phyloP scores from a whole-genome alignment of 2,329 filamentous ascomycete species.

The Incumbomyces lentus region DNA sequence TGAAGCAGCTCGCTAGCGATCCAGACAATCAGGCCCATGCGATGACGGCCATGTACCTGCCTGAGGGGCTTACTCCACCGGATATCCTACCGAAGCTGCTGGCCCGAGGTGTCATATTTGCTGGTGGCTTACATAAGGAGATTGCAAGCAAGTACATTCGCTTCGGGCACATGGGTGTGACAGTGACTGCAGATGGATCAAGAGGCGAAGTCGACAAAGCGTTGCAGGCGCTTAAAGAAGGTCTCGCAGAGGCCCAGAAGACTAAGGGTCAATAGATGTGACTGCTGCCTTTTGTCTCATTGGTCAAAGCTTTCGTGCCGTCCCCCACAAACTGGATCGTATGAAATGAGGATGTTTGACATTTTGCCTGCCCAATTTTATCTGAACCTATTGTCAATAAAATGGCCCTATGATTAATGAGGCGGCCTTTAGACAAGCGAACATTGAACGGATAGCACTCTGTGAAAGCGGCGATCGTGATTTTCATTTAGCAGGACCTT shows the following conservation, averaged over 20 bases:
- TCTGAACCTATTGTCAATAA: too few species aligned
- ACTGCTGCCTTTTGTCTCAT: too few species aligned
- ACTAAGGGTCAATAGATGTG: slow-evolving; percentile 31
- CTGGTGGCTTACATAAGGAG: slow-evolving; percentile 90
- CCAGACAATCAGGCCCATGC: slow-evolving; percentile 88
- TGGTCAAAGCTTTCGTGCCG: too few species aligned
- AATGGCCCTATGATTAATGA: too few species aligned
- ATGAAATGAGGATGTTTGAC: too few species aligned
- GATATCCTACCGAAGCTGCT: slow-evolving; percentile 76
- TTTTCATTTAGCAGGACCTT: too few species aligned
- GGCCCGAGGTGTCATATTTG: slow-evolving; percentile 85
- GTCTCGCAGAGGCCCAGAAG: slow-evolving; percentile 63
- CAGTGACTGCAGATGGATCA: slow-evolving; percentile 71
- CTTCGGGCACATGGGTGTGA: slow-evolving; percentile 97
- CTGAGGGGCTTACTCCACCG: slow-evolving; percentile 67
- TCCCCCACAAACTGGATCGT: too few species aligned
- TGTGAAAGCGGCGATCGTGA: too few species aligned
- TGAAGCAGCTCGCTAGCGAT: slow-evolving; percentile 76
- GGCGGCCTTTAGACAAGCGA: too few species aligned
- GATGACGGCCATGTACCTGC: slow-evolving; percentile 96
- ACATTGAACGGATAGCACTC: too few species aligned
- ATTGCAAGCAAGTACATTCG: slow-evolving; percentile 88
- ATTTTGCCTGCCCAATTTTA: too few species aligned
- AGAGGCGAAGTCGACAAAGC: slow-evolving; percentile 77
- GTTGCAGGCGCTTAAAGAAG: slow-evolving; percentile 63